Conservation (phyloP, 2,329 filamentous ascomycete genomes). For the Cladophialophora carrionii region DNA sequence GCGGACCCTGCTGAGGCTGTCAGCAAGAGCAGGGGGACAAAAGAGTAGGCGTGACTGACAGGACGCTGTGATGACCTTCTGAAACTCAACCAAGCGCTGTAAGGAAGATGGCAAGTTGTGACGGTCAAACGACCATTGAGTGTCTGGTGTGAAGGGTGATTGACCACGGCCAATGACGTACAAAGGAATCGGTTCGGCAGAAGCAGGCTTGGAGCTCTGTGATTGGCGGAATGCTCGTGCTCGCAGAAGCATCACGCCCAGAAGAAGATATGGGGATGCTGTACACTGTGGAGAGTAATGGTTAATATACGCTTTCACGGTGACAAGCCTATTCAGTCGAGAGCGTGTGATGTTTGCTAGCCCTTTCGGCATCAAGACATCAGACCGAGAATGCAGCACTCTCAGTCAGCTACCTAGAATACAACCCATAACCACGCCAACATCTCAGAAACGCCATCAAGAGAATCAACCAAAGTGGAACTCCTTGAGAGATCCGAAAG, state of each 20-base stretch:
- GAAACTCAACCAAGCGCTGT: background rate
- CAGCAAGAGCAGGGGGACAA: background rate
- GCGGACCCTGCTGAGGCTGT: background rate
- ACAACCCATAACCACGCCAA: background rate
- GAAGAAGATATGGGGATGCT: background rate
- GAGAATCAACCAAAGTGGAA: background rate
- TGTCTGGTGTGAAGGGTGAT: background rate
- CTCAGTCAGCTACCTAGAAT: background rate
- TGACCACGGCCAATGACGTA: constrained; percentile 18
- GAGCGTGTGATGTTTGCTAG: background rate
- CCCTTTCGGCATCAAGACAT: background rate
- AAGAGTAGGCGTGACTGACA: background rate
- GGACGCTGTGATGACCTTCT: background rate
- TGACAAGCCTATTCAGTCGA: background rate
- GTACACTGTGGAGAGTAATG: too few relatives aligned
- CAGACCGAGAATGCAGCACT: background rate
- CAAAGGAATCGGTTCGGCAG: constrained; percentile 10
- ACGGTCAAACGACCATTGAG: background rate
- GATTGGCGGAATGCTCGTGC: constrained; percentile 16
- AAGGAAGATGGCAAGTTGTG: background rate
- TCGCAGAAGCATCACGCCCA: background rate
- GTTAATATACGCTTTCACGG: background rate
- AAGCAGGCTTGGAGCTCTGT: constrained; percentile 11
- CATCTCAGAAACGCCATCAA: background rate
- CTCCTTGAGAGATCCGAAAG: background rate